These are phyloP conservation scores for Microcyclosporella mali DNA, from an alignment of 2,329 filamentous ascomycete genomes.

Conservation along the genomic window DNA sequence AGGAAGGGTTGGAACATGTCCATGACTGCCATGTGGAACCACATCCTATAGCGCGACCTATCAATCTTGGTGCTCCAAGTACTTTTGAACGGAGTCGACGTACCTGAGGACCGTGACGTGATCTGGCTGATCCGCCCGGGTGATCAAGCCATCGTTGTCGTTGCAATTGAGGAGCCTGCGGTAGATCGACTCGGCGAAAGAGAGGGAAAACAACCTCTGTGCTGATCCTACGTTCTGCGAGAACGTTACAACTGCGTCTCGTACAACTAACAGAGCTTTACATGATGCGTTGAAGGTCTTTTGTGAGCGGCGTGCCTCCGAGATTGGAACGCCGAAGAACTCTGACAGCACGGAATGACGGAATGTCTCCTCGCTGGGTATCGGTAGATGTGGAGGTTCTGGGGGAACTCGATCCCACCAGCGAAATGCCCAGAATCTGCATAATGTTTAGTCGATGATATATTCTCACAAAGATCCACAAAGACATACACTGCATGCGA, in stretches of 20 bases:
- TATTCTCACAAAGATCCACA: too few species aligned
- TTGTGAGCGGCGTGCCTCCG: neutral
- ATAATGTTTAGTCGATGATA: neutral
- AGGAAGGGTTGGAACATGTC: slow-evolving; percentile 7
- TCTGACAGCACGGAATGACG: neutral
- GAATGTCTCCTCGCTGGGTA: neutral
- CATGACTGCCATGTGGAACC: slow-evolving; percentile 6
- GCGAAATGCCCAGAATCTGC: slow-evolving; percentile 4
- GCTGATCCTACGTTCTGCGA: neutral
- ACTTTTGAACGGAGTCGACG: neutral
- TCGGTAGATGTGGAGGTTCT: neutral
- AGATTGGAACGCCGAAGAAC: neutral
- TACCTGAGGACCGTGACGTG: neutral
- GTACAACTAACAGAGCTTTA: slow-evolving; percentile 1
- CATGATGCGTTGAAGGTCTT: slow-evolving; percentile 3
- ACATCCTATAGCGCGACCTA: slow-evolving; percentile 1
- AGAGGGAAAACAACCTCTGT: neutral
- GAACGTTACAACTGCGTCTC: slow-evolving; percentile 2
- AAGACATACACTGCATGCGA: neutral
- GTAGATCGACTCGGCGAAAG: slow-evolving; percentile 3
- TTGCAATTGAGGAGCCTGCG: neutral
- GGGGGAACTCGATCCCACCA: slow-evolving; percentile 6
- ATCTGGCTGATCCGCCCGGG: neutral
- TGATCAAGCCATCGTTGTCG: neutral
- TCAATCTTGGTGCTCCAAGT: neutral